A percentile compares a stretch with the other conserved stretches of the same genome.
These are phyloP conservation scores for Senna tora DNA, from an alignment of 306 rosid genomes.

Conservation along the genomic window DNA sequence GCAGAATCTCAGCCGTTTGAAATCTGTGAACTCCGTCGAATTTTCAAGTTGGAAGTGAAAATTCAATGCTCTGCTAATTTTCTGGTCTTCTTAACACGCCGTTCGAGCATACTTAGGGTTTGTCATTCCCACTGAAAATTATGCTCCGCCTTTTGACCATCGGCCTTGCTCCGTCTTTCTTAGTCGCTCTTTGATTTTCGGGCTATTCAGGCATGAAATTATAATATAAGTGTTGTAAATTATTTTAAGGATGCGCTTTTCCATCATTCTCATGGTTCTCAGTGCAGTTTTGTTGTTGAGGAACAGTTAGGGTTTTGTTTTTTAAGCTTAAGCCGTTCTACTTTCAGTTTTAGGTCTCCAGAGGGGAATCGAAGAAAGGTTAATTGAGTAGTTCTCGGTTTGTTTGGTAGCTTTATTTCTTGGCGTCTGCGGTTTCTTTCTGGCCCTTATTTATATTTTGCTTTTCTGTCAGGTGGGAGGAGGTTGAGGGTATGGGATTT, in stretches of 20 bases:
- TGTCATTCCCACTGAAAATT: constrained; percentile 1
- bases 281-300: constrained; percentile 2
- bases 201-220: background rate
- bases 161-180: background rate
- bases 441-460: background rate
- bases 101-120: constrained; percentile 24
- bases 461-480: background rate
- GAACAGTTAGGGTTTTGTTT: constrained; percentile 29
- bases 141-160: background rate
- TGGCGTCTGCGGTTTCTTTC: background rate
- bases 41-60: background rate
- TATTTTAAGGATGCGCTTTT: background rate
- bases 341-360: background rate
- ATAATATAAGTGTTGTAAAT: background rate
- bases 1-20: background rate
- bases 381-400: background rate
- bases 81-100: background rate
- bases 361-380: background rate
- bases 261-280: background rate
- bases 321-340: background rate
- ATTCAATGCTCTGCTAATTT: background rate
- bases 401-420: background rate
- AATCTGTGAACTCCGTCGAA: background rate
- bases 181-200: background rate
- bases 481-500: constrained; percentile 28